Evolutionary conservation across 495 filamentous ascomycete species (phyloP).

Genomic region (Podospora pseudopauciseta): DNA sequence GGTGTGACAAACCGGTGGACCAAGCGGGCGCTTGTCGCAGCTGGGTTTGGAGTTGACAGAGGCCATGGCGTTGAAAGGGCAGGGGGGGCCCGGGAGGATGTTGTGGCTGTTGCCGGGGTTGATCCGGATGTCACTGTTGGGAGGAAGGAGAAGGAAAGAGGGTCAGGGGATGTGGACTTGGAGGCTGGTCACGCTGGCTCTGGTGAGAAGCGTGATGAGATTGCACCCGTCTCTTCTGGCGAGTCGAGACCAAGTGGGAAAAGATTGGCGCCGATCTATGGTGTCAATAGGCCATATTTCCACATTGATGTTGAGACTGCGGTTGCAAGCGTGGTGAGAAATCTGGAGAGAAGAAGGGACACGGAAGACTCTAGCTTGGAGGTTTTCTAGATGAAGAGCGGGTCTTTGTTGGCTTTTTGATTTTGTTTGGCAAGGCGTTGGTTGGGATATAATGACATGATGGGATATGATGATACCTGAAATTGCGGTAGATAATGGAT

Average conservation of each 20-base stretch:
- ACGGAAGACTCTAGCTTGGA: neutral
- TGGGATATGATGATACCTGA: neutral
- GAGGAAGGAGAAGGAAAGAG: neutral
- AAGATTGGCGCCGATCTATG: slow-evolving; percentile 37
- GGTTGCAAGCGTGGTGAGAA: slow-evolving; percentile 37
- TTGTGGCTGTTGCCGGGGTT: slow-evolving; percentile 24
- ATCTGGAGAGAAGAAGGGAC: slow-evolving; percentile 12
- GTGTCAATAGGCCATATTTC: slow-evolving; percentile 52
- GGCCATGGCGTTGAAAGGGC: slow-evolving; percentile 1
- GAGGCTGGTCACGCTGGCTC: slow-evolving; percentile 18
- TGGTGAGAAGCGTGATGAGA: slow-evolving; percentile 4
- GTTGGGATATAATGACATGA: neutral
- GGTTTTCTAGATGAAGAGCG: neutral
- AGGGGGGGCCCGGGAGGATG: slow-evolving; percentile 15
- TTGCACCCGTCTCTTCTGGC: slow-evolving; percentile 16
- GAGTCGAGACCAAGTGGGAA: neutral
- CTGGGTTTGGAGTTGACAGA: slow-evolving; percentile 42
- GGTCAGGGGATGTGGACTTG: slow-evolving; percentile 8
- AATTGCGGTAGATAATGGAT: neutral
- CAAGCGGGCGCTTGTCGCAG: slow-evolving; percentile 44
- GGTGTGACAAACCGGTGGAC: slow-evolving; percentile 48
- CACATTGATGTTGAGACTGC: slow-evolving; percentile 71
- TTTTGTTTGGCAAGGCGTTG: neutral
- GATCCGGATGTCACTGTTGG: neutral
- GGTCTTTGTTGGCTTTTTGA: neutral